Evolutionary conservation across 306 rosid species (phyloP), one percentile per base, ranked within the genome.

Genomic region (Arachis hypogaea): DNA sequence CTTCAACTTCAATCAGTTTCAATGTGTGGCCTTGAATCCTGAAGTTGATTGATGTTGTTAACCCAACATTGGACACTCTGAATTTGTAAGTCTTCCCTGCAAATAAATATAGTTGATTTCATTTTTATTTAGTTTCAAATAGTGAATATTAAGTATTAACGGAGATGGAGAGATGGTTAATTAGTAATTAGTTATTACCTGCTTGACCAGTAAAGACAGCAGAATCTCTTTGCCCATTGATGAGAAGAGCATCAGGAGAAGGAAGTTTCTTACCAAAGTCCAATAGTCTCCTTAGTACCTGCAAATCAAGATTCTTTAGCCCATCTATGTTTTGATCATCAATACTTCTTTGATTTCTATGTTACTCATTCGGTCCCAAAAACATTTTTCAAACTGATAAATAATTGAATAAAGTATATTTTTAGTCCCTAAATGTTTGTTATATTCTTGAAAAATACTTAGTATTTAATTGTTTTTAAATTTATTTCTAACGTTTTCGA

Each of bases 1-100:
- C 98, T 86, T 93, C 98, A 44, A 91, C 97, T 83, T 93, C 98
- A 66, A 91, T 83, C 1, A 91, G 86, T 16, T 65, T 88, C 84
- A 93, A 45, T 0, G 30, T 42, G 67, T 93, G 97, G 1, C 83
- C 88, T 49, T 91, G 88, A 56, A 93, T 89, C 76, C 93, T 85
- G 7, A 89, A 81, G 85, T 91, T 93, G 1, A 91, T 61, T 12
- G 97, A 82, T 28, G 88, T 86, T 71, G 84, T 57, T 63, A 85
- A 33, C 0, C 98, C 96, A 55, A 89, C 90, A 73, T 93, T 93
- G 14, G 97, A 87, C 11, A 93, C 75, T 63, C 96, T 89, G 29
- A 93, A 59, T 62, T 93, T 91, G 97, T 91, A 91, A 1, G 83
- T 86, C 74, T 86, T 86, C 61, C 98, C 98, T 92, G 76, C 71